Evolutionary conservation across 116 monocot genomes (phyloP), one percentile per base, ranked within the genome.

Genomic region (Cymodocea nodosa): DNA sequence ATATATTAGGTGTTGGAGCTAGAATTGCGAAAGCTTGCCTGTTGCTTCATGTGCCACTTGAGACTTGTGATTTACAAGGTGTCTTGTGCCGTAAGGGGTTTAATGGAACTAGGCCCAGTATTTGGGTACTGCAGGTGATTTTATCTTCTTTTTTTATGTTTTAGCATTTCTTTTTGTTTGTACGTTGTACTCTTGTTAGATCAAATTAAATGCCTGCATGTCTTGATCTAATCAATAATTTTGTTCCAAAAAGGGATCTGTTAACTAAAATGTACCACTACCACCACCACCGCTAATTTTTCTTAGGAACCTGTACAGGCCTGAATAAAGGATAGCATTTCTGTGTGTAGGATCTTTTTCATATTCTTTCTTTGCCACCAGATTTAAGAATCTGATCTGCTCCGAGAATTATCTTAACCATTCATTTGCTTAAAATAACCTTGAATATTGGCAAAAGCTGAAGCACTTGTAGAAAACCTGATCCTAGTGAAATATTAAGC

Each of bases 101-200:
- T 56, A 78, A 71, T 73, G 91, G 91, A 25, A 74, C 65, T 68
- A 77, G 54, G 60, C 80, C 87, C 18, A 90, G 97, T 75, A 69
- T 88, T 60, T 97, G 97, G 90, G 81, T 56, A 17, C 72, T 97
- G 55, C 97, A 97, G 97, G 97, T 97, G 56, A 76, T 40, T 39
- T 35, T 60, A 17, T 15, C 15, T 17, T 35, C 40, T 20, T 30
- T 15, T 20, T 22, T 9, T 22, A 6, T 50, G 4, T 24, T 1
- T 22, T 6, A 50, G n/a, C 44, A 50, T 40, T 4, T 35, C n/a
- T 10, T 19, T 39, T 11, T 50, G 17, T 23, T 5, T 63, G 20
- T 49, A 30, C 30, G 30, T 30, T 30, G 1, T 62, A 30, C 25
- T 59, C 16, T 35, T 22, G 56, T 44, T 44, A 44, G 44, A 8